Percentiles rank a stretch among this genome's conserved stretches.
Evolutionary conservation across 1,284 basidiomycete genomes (phyloP).

Genomic region (Cryptococcus sp.): DNA sequence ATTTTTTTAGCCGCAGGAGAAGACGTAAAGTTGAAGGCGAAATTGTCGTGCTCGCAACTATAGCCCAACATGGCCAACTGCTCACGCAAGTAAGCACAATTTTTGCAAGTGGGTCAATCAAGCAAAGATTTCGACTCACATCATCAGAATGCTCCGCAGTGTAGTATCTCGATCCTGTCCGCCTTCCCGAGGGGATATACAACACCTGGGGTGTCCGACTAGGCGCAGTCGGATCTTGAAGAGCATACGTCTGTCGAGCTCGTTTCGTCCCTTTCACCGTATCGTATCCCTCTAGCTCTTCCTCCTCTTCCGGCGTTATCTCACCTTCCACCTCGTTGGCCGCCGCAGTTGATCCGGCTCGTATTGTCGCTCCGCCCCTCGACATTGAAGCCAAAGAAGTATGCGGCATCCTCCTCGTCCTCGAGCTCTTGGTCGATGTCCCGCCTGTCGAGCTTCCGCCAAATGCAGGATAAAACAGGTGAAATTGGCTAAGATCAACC

Average conservation of each 20-base stretch:
- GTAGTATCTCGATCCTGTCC: not conserved
- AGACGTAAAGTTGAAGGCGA: constrained; percentile 34
- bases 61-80: constrained; percentile 33
- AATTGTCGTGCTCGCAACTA: constrained; percentile 25
- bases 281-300: constrained; percentile 11
- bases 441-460: constrained; percentile 22
- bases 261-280: constrained; percentile 8
- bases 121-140: constrained; percentile 10
- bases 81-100: not conserved
- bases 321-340: not conserved
- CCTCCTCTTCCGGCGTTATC: not conserved
- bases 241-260: constrained; percentile 20
- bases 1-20: constrained; percentile 30
- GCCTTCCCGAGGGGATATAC: constrained; percentile 21
- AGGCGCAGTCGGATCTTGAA: constrained; percentile 24
- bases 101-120: not conserved
- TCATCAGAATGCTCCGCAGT: not conserved
- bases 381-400: not conserved
- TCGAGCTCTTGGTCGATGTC: constrained; percentile 7
- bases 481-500: constrained; percentile 37
- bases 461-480: constrained; percentile 39
- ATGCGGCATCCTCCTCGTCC: no score
- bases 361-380: not conserved
- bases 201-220: constrained; percentile 32
- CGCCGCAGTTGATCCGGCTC: not conserved